Conservation (phyloP, 441 rosid genomes). For the Brassica balearica region DNA sequence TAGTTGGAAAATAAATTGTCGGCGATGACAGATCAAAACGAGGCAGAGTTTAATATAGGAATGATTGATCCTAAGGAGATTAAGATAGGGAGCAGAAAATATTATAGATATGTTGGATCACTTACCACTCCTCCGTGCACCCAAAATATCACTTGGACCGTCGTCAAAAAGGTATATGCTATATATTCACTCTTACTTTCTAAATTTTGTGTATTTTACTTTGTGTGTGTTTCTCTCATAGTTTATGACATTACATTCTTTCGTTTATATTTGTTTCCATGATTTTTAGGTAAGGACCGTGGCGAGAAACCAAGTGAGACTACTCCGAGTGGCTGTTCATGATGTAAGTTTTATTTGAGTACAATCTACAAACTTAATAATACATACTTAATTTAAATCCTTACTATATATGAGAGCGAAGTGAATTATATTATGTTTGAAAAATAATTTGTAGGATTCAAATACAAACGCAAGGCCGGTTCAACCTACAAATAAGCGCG, state of each 20-base stretch:
- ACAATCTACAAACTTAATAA: background rate
- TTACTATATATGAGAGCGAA: background rate
- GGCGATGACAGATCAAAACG: conserved; percentile 37
- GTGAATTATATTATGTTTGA: conserved; percentile 10
- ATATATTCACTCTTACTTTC: background rate
- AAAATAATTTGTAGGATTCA: conserved; percentile 51
- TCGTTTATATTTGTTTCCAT: conserved; percentile 2
- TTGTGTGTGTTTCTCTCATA: background rate
- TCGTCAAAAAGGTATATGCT: conserved; percentile 63
- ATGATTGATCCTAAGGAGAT: conserved; percentile 58
- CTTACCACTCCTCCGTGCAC: conserved; percentile 90
- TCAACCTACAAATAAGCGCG: conserved; percentile 55
- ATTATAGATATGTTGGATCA: conserved; percentile 79
- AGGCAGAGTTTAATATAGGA: conserved; percentile 51
- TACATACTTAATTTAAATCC: too few relatives aligned
- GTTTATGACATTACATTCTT: background rate
- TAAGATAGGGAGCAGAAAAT: conserved; percentile 61
- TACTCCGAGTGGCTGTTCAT: conserved; percentile 42
- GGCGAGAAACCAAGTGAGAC: conserved; percentile 26
- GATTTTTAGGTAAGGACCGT: conserved; percentile 34
- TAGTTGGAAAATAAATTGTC: conserved; percentile 57
- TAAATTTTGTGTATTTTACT: background rate
- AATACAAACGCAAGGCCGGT: conserved; percentile 73
- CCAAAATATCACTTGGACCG: conserved; percentile 76
- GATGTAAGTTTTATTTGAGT: conserved; percentile 37